phyloP scores from a whole-genome alignment of 2,329 filamentous ascomycete genomes.

The Penicillium rolfsii region DNA sequence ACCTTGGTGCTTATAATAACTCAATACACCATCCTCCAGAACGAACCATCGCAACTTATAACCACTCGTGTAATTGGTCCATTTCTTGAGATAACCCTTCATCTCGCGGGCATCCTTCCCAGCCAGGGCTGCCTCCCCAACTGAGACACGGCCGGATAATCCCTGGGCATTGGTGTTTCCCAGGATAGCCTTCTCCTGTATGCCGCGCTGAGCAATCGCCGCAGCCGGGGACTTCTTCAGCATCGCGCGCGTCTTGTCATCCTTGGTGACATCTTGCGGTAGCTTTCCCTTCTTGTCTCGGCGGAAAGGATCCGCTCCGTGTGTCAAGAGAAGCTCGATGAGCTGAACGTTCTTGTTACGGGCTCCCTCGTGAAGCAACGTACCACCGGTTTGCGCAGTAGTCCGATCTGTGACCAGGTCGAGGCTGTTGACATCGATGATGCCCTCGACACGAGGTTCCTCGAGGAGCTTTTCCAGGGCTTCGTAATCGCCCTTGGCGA shows the following conservation, averaged over 20 bases:
- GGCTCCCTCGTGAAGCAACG: constrained; percentile 89
- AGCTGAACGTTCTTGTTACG: constrained; percentile 83
- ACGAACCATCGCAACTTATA: constrained; percentile 99
- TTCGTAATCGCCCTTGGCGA: constrained; percentile 73
- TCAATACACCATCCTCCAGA: constrained; percentile 92
- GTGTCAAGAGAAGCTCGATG: constrained; percentile 86
- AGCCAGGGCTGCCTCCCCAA: constrained; percentile 60
- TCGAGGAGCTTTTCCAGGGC: constrained; percentile 77
- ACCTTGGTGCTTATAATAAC: constrained; percentile 97
- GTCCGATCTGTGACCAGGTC: constrained; percentile 81
- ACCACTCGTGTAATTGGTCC: constrained; percentile 97
- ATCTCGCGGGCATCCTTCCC: constrained; percentile 91
- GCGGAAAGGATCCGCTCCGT: constrained; percentile 94
- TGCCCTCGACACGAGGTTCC: constrained; percentile 81
- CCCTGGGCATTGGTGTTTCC: constrained; percentile 68
- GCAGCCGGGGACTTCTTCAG: constrained; percentile 94
- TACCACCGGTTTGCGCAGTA: constrained; percentile 83
- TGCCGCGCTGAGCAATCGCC: constrained; percentile 88
- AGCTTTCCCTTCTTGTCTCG: constrained; percentile 94
- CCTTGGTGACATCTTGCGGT: constrained; percentile 93
- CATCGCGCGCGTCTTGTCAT: constrained; percentile 84
- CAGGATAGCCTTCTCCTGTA: constrained; percentile 95
- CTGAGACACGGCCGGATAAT: constrained; percentile 53
- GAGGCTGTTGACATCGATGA: constrained; percentile 88
- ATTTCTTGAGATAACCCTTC: constrained; percentile 98